Evolutionary conservation across 2,329 filamentous ascomycete species (phyloP).

Genomic region (Blastomyces gilchristii): DNA sequence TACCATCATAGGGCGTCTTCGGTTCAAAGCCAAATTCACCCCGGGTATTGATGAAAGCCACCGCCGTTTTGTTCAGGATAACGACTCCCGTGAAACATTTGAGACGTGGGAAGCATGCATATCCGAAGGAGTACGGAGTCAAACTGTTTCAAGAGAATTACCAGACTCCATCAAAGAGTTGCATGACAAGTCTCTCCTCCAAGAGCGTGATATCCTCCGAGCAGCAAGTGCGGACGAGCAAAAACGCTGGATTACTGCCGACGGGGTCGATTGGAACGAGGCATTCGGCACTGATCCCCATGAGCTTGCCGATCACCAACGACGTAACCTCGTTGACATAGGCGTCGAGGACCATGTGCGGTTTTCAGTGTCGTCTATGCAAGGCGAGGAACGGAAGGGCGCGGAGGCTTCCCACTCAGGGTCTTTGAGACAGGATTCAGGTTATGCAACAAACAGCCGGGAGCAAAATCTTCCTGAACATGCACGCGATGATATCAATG

Average conservation of each 20-base stretch:
- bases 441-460: neutral
- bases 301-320: conserved; percentile 44
- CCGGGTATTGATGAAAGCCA: conserved; percentile 84
- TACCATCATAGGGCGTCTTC: conserved; percentile 67
- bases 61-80: conserved; percentile 70
- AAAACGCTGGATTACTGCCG: conserved; percentile 64
- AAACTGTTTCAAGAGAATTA: conserved; percentile 61
- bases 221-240: conserved; percentile 55
- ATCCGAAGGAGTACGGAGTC: conserved; percentile 69
- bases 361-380: neutral
- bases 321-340: conserved; percentile 30
- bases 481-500: neutral
- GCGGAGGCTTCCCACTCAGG: neutral
- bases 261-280: conserved; percentile 76
- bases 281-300: conserved; percentile 73
- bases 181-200: conserved; percentile 69
- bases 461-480: neutral
- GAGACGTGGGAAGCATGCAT: conserved; percentile 91
- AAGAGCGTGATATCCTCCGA: conserved; percentile 71
- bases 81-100: conserved; percentile 82
- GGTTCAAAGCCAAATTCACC: conserved; percentile 74
- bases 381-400: too few species aligned
- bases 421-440: neutral
- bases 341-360: conserved; percentile 1
- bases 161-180: conserved; percentile 62